Evolutionary conservation across 768 basidiomycete species (phyloP).

Genomic region (Tubosaeta brunneosetosa): DNA sequence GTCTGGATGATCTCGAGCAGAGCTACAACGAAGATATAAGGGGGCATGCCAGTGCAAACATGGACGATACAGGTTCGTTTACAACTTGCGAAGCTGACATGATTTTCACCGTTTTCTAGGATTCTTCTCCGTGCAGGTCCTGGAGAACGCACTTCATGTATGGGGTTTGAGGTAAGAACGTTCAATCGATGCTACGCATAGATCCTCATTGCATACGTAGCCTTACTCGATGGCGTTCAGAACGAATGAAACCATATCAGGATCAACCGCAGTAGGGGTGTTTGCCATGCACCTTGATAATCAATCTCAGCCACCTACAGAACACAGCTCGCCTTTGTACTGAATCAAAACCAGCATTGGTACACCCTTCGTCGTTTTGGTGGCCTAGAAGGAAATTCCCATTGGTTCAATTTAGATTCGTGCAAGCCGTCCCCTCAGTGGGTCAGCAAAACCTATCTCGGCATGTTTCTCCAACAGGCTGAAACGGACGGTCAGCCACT

Average conservation of each 20-base stretch:
- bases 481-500: conserved; percentile 68
- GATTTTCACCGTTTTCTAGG: conserved; percentile 38
- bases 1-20: conserved; percentile 62
- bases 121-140: conserved; percentile 88
- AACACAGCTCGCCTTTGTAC: conserved; percentile 78
- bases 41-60: conserved; percentile 59
- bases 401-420: conserved; percentile 92
- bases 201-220: conserved; percentile 26
- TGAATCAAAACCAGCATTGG: conserved; percentile 88
- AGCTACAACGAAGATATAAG: conserved; percentile 48
- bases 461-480: conserved; percentile 83
- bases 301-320: conserved; percentile 35
- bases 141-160: conserved; percentile 78
- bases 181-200: neutral
- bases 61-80: conserved; percentile 81
- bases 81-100: neutral
- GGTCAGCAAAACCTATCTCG: conserved; percentile 78
- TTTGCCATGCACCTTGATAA: neutral
- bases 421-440: conserved; percentile 67
- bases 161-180: conserved; percentile 70
- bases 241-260: conserved; percentile 74
- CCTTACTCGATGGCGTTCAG: conserved; percentile 80
- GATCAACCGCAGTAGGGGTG: conserved; percentile 66
- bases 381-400: conserved; percentile 42
- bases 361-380: conserved; percentile 84